Percentiles rank a stretch among this genome's conserved stretches.
Conservation (phyloP, 306 rosid species). For the Trifolium fragiferum region DNA sequence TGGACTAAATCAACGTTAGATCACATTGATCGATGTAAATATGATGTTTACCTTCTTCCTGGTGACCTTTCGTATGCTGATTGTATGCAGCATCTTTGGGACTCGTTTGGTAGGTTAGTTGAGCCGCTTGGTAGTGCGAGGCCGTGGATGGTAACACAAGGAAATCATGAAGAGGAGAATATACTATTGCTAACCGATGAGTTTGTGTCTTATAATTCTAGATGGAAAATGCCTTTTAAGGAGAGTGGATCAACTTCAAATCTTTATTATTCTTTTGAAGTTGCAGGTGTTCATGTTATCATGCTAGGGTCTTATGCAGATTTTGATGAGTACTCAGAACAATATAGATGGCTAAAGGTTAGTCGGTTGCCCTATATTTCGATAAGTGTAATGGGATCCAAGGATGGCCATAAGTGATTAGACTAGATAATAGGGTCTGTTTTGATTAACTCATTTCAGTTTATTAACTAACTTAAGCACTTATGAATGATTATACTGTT, state of each 20-base stretch:
- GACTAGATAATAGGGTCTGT: no score
- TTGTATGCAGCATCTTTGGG: constrained; percentile 81
- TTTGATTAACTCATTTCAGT: no score
- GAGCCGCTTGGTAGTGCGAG: constrained; percentile 93
- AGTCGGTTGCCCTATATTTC: constrained; percentile 36
- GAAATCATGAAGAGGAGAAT: constrained; percentile 86
- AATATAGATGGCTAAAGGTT: constrained; percentile 90
- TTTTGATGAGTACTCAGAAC: constrained; percentile 69
- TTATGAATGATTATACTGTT: no score
- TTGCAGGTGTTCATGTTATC: constrained; percentile 70
- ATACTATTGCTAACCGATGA: constrained; percentile 64
- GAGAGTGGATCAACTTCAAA: constrained; percentile 92
- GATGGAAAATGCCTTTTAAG: constrained; percentile 93
- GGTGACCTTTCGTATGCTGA: constrained; percentile 98
- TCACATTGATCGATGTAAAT: constrained; percentile 73
- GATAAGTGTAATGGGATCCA: background rate
- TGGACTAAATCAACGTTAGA: constrained; percentile 95
- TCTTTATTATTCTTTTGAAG: constrained; percentile 93
- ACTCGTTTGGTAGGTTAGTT: constrained; percentile 79
- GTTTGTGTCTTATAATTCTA: constrained; percentile 79
- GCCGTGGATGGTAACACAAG: constrained; percentile 99
- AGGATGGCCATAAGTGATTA: background rate
- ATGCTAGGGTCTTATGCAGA: constrained; percentile 96
- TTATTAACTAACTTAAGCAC: no score
- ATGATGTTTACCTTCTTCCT: constrained; percentile 88